Base-by-base conservation (phyloP, 768 basidiomycete genomes). In the Lentinula sp. region DNA sequence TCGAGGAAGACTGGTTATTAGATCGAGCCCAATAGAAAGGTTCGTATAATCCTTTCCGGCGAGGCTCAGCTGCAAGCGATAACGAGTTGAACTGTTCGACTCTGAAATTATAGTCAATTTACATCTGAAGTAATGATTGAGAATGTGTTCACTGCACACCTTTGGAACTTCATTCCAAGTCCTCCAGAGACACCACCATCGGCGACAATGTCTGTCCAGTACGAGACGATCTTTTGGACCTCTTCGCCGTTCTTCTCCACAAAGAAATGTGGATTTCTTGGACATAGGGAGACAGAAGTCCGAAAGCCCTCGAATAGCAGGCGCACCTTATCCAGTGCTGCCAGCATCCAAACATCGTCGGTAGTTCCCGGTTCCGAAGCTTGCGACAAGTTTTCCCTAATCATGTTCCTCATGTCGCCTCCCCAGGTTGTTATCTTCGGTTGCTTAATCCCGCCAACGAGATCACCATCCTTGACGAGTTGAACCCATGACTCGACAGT, bases 41-140 rank as follows among this genome's bases (percentile, higher is more conserved):
- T 64, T 91, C 89, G 60, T 89, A 92, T 1, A 87, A 72, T 7
- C 88, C 88, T 69, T 81, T 85, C n/a, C 85, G 78, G 21, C 86
- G 81, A 6, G 89, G 84, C 66, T 93, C 91, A 15, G 87, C 84
- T 42, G 88, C 84, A 37, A 91, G 70, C 2, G 91, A 93, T 18
- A 91, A 76, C 0, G 87, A 84, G 82, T 87, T 88, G 66, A 91
- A 92, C 62, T 89, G 88, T 28, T 89, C 89, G 62, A 88, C 74
- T 7, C 88, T 91, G 64, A 28, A 52, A 18, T 15, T 21, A 9
- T 48, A 7, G 46, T 48, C 46, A 48, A 23, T 48, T 18, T 5
- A 23, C 21, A 56, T 57, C 59, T 65, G 61, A 55, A 62, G 56
- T 3, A 48, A 57, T 37, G 34, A 60, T 57, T 62, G 56, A 9